A percentile compares a stretch with the other conserved stretches of the same genome.
These are phyloP conservation scores for Debaryomyces coudertii DNA, from an alignment of 1,139 yeast species.

Conservation along the genomic window DNA sequence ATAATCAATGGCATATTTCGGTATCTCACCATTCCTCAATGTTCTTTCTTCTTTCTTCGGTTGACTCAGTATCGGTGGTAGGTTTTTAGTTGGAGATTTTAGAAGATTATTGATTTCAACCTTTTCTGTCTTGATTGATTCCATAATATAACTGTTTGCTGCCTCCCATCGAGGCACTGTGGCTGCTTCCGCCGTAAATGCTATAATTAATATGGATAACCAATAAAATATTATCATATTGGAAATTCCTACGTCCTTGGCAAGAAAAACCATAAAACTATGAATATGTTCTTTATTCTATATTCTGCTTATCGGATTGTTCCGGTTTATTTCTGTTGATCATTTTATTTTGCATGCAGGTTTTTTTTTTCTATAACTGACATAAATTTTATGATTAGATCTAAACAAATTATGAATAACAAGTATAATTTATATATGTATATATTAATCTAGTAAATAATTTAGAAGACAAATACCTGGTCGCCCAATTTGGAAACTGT, in stretches of 20 bases:
- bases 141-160: conserved; percentile 14
- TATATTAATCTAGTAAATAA: neutral
- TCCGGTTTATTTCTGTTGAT: neutral
- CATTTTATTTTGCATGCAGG: conserved; percentile 7
- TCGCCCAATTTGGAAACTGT: conserved; percentile 92
- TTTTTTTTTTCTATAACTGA: too few relatives aligned
- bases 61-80: conserved; percentile 40
- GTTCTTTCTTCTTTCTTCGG: conserved; percentile 38
- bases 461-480: conserved; percentile 83
- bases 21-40: conserved; percentile 61
- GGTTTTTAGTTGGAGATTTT: conserved; percentile 30
- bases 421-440: neutral
- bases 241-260: too few relatives aligned
- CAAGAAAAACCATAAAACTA: neutral
- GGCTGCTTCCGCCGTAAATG: neutral
- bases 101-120: conserved; percentile 25
- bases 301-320: neutral
- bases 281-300: neutral
- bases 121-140: conserved; percentile 16
- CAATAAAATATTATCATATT: conserved; percentile 6
- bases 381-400: neutral
- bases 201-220: conserved; percentile 2
- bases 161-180: conserved; percentile 14
- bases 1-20: conserved; percentile 70
- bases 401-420: neutral